Conservation (phyloP, 202 grass and related monocot genomes). For the Schoenoplectus tabernaemontani region DNA sequence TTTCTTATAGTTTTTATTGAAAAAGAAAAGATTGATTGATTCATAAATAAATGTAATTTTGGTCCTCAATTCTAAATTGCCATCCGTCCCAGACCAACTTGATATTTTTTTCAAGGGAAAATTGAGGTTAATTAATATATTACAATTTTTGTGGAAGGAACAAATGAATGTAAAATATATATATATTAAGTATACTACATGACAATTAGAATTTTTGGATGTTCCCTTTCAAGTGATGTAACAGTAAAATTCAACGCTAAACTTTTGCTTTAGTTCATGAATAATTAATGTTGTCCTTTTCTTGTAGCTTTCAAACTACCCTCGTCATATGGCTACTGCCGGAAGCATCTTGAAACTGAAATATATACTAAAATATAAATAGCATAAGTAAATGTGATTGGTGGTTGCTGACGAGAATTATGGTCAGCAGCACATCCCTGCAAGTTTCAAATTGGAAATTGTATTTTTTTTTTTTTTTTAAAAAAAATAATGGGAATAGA, state of each 20-base stretch:
- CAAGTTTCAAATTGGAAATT: conserved; percentile 9
- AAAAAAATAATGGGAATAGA: neutral
- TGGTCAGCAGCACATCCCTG: neutral
- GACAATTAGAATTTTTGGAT: neutral
- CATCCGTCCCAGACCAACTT: too few species aligned
- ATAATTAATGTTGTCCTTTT: conserved; percentile 3
- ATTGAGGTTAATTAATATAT: too few species aligned
- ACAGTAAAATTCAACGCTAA: conserved; percentile 5
- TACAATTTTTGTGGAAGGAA: too few species aligned
- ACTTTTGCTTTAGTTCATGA: neutral
- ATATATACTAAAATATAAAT: conserved; percentile 9
- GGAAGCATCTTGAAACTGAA: conserved; percentile 25
- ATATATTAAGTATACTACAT: neutral
- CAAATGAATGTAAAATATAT: neutral
- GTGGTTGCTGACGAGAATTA: conserved; percentile 7
- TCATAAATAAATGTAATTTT: too few species aligned
- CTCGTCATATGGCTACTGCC: conserved; percentile 11
- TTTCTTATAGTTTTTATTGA: too few species aligned
- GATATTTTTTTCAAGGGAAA: too few species aligned
- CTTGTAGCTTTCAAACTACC: conserved; percentile 19
- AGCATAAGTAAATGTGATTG: conserved; percentile 17
- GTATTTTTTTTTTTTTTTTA: neutral
- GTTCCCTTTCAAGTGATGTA: conserved; percentile 22
- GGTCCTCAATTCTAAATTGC: too few species aligned
- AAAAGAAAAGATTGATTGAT: too few species aligned